These are phyloP conservation scores for Candida hungchunana DNA, from an alignment of 805 yeast genomes.

Conservation along the genomic window DNA sequence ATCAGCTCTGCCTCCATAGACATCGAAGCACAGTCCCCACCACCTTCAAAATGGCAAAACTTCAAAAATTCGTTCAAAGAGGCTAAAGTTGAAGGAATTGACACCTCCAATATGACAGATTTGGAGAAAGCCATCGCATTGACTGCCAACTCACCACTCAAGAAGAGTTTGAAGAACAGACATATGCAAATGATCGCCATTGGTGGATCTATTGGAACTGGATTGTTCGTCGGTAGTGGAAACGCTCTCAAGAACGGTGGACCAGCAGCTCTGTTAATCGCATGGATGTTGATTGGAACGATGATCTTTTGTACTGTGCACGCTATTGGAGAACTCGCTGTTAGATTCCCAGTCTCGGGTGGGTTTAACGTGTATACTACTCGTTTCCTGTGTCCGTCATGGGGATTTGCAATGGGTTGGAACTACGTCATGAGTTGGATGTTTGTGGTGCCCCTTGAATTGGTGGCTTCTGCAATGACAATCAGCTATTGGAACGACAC, in stretches of 20 bases:
- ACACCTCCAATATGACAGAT: not conserved
- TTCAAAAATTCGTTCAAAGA: not conserved
- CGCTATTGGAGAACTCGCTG: constrained; percentile 56
- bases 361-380: constrained; percentile 55
- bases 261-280: constrained; percentile 39
- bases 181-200: constrained; percentile 77
- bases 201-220: constrained; percentile 82
- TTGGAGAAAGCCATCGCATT: constrained; percentile 2
- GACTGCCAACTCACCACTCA: constrained; percentile 15
- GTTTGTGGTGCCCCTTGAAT: constrained; percentile 44
- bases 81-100: not conserved
- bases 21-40: no score
- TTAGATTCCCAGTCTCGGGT: constrained; percentile 59
- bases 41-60: not conserved
- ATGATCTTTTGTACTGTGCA: constrained; percentile 48
- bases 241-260: constrained; percentile 58
- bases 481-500: constrained; percentile 46
- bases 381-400: constrained; percentile 51
- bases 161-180: constrained; percentile 40
- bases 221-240: constrained; percentile 72
- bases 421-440: constrained; percentile 51
- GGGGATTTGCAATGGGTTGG: constrained; percentile 60
- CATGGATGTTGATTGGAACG: constrained; percentile 45
- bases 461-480: constrained; percentile 50
- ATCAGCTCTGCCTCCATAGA: no score